Conservation (phyloP, 768 basidiomycete species). For the Mycena amicta region DNA sequence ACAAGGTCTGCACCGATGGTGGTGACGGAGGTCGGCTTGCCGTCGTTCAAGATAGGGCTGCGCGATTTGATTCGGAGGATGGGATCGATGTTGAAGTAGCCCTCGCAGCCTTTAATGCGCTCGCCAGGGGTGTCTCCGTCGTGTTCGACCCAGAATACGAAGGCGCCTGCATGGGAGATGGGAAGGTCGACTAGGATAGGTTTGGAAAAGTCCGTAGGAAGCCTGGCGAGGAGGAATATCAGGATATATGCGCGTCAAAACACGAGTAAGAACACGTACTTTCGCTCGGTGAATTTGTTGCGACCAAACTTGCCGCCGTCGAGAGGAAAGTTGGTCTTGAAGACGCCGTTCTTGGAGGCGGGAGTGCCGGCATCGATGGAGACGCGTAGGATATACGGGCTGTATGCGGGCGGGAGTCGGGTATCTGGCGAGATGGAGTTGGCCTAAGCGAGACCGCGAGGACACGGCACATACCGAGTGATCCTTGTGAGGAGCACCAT, state of each 20-base stretch:
- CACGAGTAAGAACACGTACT: conserved; percentile 49
- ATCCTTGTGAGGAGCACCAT: conserved; percentile 88
- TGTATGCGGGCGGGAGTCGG: conserved; percentile 88
- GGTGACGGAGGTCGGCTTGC: conserved; percentile 51
- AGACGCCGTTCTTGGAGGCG: conserved; percentile 85
- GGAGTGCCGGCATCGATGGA: conserved; percentile 91
- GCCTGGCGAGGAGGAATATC: conserved; percentile 42
- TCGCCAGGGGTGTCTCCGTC: conserved; percentile 60
- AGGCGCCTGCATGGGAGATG: conserved; percentile 95
- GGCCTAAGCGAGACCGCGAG: conserved; percentile 11
- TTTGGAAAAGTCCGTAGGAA: conserved; percentile 86
- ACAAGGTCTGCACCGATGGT: conserved; percentile 59
- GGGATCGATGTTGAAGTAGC: conserved; percentile 97
- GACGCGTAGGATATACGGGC: conserved; percentile 89
- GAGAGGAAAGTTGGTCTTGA: conserved; percentile 96
- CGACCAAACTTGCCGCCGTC: conserved; percentile 87
- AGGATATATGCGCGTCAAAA: conserved; percentile 23
- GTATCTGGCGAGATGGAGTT: conserved; percentile 71
- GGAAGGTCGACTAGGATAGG: conserved; percentile 93
- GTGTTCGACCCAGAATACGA: conserved; percentile 94
- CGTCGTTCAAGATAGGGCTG: conserved; percentile 66
- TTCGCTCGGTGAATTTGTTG: conserved; percentile 71
- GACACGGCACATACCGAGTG: conserved; percentile 62
- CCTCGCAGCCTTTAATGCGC: conserved; percentile 80
- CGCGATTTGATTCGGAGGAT: conserved; percentile 77